A percentile compares a stretch with the other conserved stretches of the same genome.
Conservation (phyloP, 2,329 filamentous ascomycete species). For the Aureobasidium zeae region DNA sequence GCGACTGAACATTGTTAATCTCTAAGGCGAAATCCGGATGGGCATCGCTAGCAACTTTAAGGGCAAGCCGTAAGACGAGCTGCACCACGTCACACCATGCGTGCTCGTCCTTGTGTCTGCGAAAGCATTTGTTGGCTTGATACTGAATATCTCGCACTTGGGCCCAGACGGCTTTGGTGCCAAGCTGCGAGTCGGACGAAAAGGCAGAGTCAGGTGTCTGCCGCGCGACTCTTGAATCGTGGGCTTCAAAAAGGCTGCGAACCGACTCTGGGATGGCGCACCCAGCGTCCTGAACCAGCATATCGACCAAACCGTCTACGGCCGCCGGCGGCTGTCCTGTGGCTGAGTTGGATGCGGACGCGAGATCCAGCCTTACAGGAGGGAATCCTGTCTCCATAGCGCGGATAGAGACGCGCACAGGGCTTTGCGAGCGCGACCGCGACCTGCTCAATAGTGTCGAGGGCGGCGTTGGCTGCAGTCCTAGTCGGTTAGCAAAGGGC, state of each 20-base stretch:
- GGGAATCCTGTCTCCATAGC: neutral
- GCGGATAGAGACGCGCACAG: neutral
- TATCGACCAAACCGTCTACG: neutral
- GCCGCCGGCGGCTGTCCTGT: neutral
- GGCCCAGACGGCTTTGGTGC: neutral
- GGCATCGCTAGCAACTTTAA: neutral
- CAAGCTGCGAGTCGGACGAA: neutral
- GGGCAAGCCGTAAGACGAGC: neutral
- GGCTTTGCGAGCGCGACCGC: neutral
- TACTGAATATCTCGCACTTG: neutral
- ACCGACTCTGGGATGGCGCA: neutral
- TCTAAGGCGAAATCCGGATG: neutral
- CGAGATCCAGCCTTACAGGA: neutral
- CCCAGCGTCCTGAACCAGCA: neutral
- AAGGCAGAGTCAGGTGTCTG: neutral
- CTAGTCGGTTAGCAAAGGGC: neutral
- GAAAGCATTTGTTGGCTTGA: neutral
- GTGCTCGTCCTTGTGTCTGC: neutral
- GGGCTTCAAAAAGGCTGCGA: neutral
- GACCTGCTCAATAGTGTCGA: neutral
- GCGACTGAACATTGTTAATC: conserved; percentile 4
- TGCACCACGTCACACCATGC: conserved; percentile 1
- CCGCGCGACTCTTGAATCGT: neutral
- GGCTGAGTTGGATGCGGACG: neutral
- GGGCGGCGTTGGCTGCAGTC: neutral